A percentile compares a stretch with the other conserved stretches of the same genome.
Conservation (phyloP, 2,329 filamentous ascomycete species). For the Fusarium sp. region DNA sequence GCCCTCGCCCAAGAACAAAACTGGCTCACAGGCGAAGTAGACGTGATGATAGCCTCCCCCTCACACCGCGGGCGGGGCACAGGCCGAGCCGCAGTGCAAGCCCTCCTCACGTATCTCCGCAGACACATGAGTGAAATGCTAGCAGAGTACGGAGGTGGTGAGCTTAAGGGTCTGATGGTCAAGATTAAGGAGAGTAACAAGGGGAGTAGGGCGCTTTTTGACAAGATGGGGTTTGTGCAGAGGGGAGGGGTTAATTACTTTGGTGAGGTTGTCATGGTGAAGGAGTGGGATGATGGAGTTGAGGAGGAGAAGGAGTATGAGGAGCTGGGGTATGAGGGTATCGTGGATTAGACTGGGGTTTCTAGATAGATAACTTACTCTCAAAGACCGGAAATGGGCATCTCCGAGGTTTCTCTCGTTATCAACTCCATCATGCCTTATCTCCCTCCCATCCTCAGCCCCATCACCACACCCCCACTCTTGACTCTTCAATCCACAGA, state of each 20-base stretch:
- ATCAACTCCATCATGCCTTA: constrained; percentile 1
- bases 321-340: constrained; percentile 40
- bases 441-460: neutral
- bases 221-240: constrained; percentile 63
- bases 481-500: too few species aligned
- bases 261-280: constrained; percentile 67
- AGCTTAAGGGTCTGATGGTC: constrained; percentile 59
- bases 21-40: constrained; percentile 75
- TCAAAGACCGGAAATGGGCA: neutral
- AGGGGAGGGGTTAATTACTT: constrained; percentile 69
- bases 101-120: constrained; percentile 78
- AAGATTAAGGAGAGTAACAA: constrained; percentile 70
- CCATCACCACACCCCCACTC: neutral
- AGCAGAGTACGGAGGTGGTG: constrained; percentile 51
- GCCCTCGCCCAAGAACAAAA: constrained; percentile 21
- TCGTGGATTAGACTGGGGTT: neutral
- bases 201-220: constrained; percentile 65
- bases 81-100: constrained; percentile 73
- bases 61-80: constrained; percentile 71
- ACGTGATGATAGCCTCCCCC: constrained; percentile 84
- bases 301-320: constrained; percentile 29
- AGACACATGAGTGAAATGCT: constrained; percentile 66
- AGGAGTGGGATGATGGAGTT: constrained; percentile 49
- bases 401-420: neutral
- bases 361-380: neutral